Evolutionary conservation across 2,329 filamentous ascomycete species (phyloP), one percentile per base, ranked within the genome.

Genomic region (Sordariomycetes sp.): DNA sequence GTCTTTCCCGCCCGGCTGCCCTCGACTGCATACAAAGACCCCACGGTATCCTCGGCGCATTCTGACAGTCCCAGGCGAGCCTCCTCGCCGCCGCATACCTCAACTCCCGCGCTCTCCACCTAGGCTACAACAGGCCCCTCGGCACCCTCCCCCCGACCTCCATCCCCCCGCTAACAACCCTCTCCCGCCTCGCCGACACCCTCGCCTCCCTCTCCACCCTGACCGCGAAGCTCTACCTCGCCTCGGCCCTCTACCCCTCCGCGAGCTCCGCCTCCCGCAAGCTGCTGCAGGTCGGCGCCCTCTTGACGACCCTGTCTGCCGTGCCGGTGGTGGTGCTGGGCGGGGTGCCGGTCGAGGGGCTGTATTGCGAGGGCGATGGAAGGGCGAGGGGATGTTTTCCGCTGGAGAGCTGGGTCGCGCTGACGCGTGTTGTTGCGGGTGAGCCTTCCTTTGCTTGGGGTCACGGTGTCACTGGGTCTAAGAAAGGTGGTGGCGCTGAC

Each of bases 131-230:
- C 54, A 32, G 22, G 34, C 54, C 32, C 42, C 24, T 39, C 42
- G n/a, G 22, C 25, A n/a, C 54, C 54, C 39, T 50, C 17, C 32
- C 39, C 54, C 12, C 17, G 2, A 39, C 42, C 17, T 28, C 39
- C 24, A 24, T 55, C 42, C 54, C 45, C 36, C 48, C 54, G 39
- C 20, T 55, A 24, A 39, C 35, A n/a, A 25, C 28, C 22, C n/a
- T 50, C 42, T 48, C 54, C 28, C 55, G 55, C 48, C 55, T 52
- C 20, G 55, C 55, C 55, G 32, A 42, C 55, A 52, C 36, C n/a
- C 50, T 56, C 48, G 55, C 50, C 45, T 52, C 48, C 22, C 48
- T 56, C 45, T 56, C 55, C 48, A 56, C 50, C 48, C 34, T 56
- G 32, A 51, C 42, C n/a, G 52, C 42, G 17, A 56, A 56, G 34